A percentile compares a stretch with the other conserved stretches of the same genome.
phyloP scores from a whole-genome alignment of 305 asterid species.

The Euphrasia arctica region DNA sequence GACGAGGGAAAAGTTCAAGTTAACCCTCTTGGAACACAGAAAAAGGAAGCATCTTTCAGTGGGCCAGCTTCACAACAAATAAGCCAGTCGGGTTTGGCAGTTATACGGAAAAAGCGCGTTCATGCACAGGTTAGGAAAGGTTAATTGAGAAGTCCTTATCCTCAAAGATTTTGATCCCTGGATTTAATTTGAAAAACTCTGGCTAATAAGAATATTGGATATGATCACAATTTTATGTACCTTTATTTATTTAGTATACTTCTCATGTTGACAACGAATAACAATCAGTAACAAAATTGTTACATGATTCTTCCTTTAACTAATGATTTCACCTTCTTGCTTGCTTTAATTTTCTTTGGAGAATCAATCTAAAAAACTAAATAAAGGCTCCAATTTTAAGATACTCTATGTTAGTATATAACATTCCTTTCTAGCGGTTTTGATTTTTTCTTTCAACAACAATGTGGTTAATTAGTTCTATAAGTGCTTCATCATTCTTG shows the following conservation, averaged over 20 bases:
- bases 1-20: slow-evolving; percentile 47
- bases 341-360: neutral
- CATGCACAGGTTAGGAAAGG: slow-evolving; percentile 67
- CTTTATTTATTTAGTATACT: no score
- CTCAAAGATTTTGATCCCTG: slow-evolving; percentile 11
- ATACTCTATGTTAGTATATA: neutral
- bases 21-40: slow-evolving; percentile 37
- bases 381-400: neutral
- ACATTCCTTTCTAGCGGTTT: neutral
- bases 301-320: neutral
- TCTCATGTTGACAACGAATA: no score
- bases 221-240: neutral
- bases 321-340: neutral
- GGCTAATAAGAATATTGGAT: slow-evolving; percentile 5
- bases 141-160: slow-evolving; percentile 16
- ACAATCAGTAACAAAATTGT: neutral
- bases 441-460: neutral
- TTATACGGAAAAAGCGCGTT: slow-evolving; percentile 66
- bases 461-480: neutral
- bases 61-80: slow-evolving; percentile 54
- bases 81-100: slow-evolving; percentile 66
- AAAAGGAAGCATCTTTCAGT: slow-evolving; percentile 51
- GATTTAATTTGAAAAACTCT: slow-evolving; percentile 11
- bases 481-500: neutral
- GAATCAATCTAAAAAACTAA: neutral